Base-by-base conservation (phyloP, 208 protist species). In the Vickermania spadyakhi region DNA sequence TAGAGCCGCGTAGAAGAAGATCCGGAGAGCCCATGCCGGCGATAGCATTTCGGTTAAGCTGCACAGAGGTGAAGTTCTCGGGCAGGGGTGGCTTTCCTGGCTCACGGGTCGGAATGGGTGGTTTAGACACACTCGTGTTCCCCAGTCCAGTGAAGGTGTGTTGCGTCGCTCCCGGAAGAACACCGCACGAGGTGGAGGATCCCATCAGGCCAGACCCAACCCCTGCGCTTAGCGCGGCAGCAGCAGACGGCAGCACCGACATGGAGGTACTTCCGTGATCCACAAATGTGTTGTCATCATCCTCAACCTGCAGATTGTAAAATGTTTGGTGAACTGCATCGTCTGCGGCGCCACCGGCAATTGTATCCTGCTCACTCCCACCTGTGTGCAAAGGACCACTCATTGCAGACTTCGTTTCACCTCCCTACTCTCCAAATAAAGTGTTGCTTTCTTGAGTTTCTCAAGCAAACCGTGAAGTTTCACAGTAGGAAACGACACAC, bases 211-310 rank as follows among this genome's bases (percentile, higher is more conserved):
- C 36, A n/a, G n/a, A n/a, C n/a, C n/a, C n/a, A n/a, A n/a, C n/a
- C n/a, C 41, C 41, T 18, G 41, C 41, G 13, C 11, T 11, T 49
- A 49, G 41, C 18, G 13, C 18, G 41, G 41, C n/a, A 7, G 36
- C 36, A 7, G 36, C 7, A n/a, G 36, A 5, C 26, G 51, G 51
- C 13, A 27, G 13, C 5, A 55, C 51, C 13, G 51, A 27, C 21
- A 27, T 27, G 21, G 25, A 18, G n/a, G 25, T 64, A 60, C 82
- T 90, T 50, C 87, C 87, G 69, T 94, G 81, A 58, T 94, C 88
- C 11, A 94, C 73, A 72, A 94, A 94, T 1, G 88, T 94, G 68
- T 90, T 63, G 59, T 89, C 85, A 60, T 91, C 87, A 45, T 91
- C 87, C 28, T 82, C 75, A 1, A 67, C 61, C 30, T 65, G 31